Evolutionary conservation across 805 yeast species (phyloP).

Genomic region (Ogataea polymorpha): DNA sequence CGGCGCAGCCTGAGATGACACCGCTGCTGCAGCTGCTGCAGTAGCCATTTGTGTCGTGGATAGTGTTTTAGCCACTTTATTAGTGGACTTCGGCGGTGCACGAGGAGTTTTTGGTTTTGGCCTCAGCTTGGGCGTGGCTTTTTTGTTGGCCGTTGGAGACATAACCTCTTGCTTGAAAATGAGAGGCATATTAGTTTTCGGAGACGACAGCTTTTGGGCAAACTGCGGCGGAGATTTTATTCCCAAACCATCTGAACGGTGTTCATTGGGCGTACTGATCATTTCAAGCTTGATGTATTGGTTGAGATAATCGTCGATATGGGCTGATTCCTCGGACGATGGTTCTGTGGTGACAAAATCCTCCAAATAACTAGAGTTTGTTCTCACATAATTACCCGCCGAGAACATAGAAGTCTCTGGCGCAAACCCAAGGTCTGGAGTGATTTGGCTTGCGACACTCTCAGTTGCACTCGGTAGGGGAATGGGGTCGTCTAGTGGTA

Average conservation of each 20-base stretch:
- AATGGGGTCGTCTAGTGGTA: constrained; percentile 2
- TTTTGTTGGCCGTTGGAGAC: constrained; percentile 1
- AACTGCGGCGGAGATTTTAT: neutral
- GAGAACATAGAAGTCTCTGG: constrained; percentile 9
- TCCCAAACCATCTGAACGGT: constrained; percentile 2
- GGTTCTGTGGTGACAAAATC: constrained; percentile 9
- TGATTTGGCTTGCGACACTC: constrained; percentile 5
- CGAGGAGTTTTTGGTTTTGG: neutral
- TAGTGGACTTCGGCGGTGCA: constrained; percentile 1
- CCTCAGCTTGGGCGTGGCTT: neutral
- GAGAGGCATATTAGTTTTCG: constrained; percentile 11
- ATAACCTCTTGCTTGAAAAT: constrained; percentile 8
- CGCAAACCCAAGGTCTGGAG: constrained; percentile 11
- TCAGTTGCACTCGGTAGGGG: constrained; percentile 1
- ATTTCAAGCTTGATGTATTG: constrained; percentile 22
- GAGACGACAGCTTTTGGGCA: neutral
- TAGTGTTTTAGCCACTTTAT: constrained; percentile 15
- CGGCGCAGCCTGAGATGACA: constrained; percentile 19
- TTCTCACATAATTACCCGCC: constrained; percentile 2
- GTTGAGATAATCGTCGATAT: constrained; percentile 19
- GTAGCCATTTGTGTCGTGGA: constrained; percentile 28
- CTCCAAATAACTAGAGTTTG: constrained; percentile 9
- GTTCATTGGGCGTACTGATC: constrained; percentile 9
- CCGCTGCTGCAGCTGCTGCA: constrained; percentile 30
- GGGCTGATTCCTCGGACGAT: constrained; percentile 5